Evolutionary conservation across 352 stramenopile species (phyloP).

Genomic region (Phytopythium delawarense): DNA sequence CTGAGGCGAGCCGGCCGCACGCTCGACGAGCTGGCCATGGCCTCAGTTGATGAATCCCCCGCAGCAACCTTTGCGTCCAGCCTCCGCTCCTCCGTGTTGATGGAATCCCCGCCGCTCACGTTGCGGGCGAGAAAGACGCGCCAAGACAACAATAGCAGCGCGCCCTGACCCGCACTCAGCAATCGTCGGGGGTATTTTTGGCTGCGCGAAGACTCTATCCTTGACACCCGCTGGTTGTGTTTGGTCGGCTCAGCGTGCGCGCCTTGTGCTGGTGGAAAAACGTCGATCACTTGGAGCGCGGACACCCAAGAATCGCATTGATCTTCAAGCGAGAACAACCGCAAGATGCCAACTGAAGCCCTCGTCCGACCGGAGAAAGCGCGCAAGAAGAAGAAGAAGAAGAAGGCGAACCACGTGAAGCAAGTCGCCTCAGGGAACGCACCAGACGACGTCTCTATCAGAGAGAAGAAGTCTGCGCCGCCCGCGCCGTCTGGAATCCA

Average conservation of each 20-base stretch:
- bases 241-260: too few species aligned
- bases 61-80: background rate
- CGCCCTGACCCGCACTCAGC: too few species aligned
- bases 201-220: background rate
- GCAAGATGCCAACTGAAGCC: background rate
- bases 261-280: too few species aligned
- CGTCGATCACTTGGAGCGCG: background rate
- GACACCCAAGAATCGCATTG: background rate
- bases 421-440: background rate
- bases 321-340: background rate
- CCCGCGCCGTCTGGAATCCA: background rate
- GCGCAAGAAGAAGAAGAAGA: constrained; percentile 10
- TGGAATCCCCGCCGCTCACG: background rate
- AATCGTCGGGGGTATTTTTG: background rate
- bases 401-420: constrained; percentile 5
- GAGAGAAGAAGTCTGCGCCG: background rate
- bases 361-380: background rate
- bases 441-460: background rate
- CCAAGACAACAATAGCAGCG: background rate
- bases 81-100: background rate
- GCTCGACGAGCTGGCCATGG: background rate
- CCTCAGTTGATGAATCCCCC: background rate
- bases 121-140: background rate
- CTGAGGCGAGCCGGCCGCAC: background rate
- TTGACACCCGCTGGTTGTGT: background rate